Conservation (phyloP, 2,329 filamentous ascomycete genomes). For the Pseudophaeomoniella oleicola region DNA sequence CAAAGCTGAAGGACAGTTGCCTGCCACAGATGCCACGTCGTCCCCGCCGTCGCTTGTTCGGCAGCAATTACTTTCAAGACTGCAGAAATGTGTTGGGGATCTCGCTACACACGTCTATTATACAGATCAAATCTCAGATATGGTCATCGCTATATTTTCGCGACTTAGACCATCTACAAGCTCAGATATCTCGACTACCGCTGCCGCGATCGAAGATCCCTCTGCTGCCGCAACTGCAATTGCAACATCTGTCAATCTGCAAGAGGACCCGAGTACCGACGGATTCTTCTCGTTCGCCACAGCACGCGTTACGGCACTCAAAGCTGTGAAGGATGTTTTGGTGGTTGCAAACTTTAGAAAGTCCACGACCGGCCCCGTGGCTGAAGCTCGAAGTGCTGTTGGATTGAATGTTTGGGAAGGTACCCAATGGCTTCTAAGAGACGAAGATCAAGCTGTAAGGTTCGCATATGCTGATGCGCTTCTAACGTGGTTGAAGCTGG, state of each 20-base stretch:
- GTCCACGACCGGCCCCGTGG: conserved; percentile 42
- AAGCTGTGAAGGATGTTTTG: conserved; percentile 69
- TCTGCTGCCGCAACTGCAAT: conserved; percentile 32
- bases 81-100: conserved; percentile 77
- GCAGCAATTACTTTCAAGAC: conserved; percentile 49
- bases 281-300: conserved; percentile 50
- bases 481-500: conserved; percentile 69
- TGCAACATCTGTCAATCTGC: conserved; percentile 31
- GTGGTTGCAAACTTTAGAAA: conserved; percentile 60
- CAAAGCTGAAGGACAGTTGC: conserved; percentile 9
- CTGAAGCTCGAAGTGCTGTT: conserved; percentile 58
- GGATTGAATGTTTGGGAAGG: conserved; percentile 83
- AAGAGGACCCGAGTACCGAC: conserved; percentile 38
- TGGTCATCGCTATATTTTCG: conserved; percentile 67
- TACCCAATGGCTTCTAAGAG: conserved; percentile 84
- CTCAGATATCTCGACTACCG: conserved; percentile 27
- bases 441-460: conserved; percentile 62
- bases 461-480: conserved; percentile 76
- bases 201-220: conserved; percentile 37
- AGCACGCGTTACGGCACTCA: conserved; percentile 51
- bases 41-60: conserved; percentile 37
- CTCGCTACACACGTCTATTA: conserved; percentile 94
- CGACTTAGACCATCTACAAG: conserved; percentile 54
- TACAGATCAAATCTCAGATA: conserved; percentile 87
- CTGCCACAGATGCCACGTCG: conserved; percentile 12